Base-by-base conservation (phyloP, 192 early-diverging fungal genomes). In the Coemansia sp. region DNA sequence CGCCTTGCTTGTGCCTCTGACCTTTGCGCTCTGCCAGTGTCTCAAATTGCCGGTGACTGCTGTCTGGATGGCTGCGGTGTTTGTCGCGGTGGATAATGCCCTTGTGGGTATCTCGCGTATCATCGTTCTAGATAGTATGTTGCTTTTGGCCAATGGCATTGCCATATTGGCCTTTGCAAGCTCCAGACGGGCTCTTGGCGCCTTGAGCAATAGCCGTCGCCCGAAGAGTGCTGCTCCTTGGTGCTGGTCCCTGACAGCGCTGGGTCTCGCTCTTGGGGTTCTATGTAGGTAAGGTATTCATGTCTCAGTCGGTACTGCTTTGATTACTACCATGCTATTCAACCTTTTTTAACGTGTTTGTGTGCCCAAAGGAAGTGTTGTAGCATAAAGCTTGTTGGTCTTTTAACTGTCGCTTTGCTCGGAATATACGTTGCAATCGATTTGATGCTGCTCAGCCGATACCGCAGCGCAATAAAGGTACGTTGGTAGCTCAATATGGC, bases 341-440 rank as follows among this genome's bases (percentile, higher is more conserved):
- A n/a, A n/a, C n/a, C 18, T 18, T 31, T 62, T 8, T 21, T 28
- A 31, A 31, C 31, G 31, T 3, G 67, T 84, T 53, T 90, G 13
- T 1, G 8, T 43, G 23, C 23, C 4, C 23, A 50, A 26, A 10
- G n/a, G n/a, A 14, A 3, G 4, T 46, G 88, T 1, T 71, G 80
- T 59, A 91, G 90, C 82, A 87, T 94, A 28, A 98, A 98, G 74
- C 94, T 94, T 91, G 90, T 95, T 39, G 96, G 96, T 0, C 63
- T 98, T 11, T 91, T 98, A 74, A 88, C 88, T 24, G 88, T 91
- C 18, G 91, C 92, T 2, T 70, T 95, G 11, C 89, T 95, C 59
- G 94, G 93, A 16, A 46, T 93, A 40, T 89, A 90, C 67, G 92
- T 7, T 68, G 91, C 35, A 83, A 88, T 58, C 88, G 93, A 63